These are phyloP conservation scores for Erythrophleum ivorense DNA, from an alignment of 331 rosid species.

Conservation along the genomic window DNA sequence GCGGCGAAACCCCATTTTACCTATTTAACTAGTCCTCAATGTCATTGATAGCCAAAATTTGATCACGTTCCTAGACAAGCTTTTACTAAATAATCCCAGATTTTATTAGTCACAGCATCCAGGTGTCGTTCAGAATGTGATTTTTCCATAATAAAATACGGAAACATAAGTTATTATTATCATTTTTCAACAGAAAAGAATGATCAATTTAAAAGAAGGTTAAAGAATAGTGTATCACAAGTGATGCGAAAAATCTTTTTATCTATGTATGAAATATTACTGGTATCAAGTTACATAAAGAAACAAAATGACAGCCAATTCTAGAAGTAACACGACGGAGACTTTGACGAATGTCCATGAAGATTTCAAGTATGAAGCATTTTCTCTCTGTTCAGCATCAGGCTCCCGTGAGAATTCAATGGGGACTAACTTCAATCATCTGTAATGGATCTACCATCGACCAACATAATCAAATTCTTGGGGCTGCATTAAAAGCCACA, in stretches of 20 bases:
- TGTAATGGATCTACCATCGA: not conserved
- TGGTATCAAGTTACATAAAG: too few species aligned
- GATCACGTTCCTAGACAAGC: not conserved
- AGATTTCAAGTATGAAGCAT: not conserved
- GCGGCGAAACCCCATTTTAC: not conserved
- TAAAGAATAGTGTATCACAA: not conserved
- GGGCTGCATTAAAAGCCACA: conserved; percentile 16
- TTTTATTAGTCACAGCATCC: too few species aligned
- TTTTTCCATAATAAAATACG: not conserved
- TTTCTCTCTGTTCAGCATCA: not conserved
- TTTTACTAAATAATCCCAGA: not conserved
- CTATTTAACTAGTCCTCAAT: too few species aligned
- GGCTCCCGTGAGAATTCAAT: not conserved
- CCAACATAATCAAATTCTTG: not conserved
- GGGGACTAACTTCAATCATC: not conserved
- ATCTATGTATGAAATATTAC: not conserved
- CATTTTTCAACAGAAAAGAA: not conserved
- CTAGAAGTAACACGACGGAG: not conserved
- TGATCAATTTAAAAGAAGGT: not conserved
- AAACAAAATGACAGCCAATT: not conserved
- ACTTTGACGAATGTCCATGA: not conserved
- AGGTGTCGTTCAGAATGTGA: not conserved
- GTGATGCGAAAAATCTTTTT: not conserved
- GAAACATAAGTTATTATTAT: not conserved
- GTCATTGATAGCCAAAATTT: not conserved